Percentiles rank a stretch among this genome's conserved stretches.
These are phyloP conservation scores for Geranium brycei DNA, from an alignment of 345 rosid genomes.

Conservation along the genomic window DNA sequence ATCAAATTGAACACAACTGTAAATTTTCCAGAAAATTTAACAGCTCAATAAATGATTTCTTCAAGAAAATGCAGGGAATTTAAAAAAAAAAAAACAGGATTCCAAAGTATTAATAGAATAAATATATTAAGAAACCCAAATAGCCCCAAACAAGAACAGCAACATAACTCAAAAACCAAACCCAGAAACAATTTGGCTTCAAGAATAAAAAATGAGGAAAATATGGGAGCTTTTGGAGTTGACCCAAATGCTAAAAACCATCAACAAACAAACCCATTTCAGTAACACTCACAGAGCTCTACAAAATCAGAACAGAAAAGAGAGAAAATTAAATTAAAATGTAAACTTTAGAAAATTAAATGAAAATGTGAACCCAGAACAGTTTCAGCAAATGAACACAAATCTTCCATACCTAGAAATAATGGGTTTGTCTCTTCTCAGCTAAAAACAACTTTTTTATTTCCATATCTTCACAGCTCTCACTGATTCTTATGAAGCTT, in stretches of 20 bases:
- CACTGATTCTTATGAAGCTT: neutral
- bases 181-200: neutral
- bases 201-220: too few relatives aligned
- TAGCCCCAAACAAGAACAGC: neutral
- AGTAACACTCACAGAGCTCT: neutral
- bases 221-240: too few relatives aligned
- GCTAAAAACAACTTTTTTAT: neutral
- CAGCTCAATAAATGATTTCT: neutral
- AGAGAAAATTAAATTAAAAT: neutral
- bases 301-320: neutral
- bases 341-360: neutral
- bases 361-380: neutral
- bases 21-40: neutral
- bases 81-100: neutral
- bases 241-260: neutral
- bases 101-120: neutral
- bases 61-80: neutral
- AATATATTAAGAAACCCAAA: neutral
- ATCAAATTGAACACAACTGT: neutral
- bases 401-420: neutral
- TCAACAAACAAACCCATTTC: neutral
- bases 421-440: neutral
- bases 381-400: neutral
- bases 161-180: neutral
- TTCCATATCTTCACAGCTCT: neutral